Base-by-base conservation (phyloP, 2,329 filamentous ascomycete species). In the Beauveria scarabaeidicola region DNA sequence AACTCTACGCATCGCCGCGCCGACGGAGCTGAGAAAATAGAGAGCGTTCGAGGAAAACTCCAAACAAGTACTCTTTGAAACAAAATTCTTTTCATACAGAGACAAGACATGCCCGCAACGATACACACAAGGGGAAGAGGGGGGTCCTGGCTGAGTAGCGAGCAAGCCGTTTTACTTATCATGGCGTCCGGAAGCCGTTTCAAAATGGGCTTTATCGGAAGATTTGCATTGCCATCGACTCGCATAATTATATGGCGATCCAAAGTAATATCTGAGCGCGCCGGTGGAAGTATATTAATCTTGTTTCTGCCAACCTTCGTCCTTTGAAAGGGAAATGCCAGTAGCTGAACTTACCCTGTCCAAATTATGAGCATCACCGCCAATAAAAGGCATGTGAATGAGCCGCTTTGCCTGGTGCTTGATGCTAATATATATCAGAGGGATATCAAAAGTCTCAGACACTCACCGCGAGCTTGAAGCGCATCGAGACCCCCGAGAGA, bases 201-300 rank as follows among this genome's bases (percentile, higher is more conserved):
- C 55, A 51, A 46, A 23, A 44, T 36, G 47, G 13, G 19, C 50
- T n/a, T 10, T 9, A 25, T 2, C 23, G 38, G 17, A 36, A 32
- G 29, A 19, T 52, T 27, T 27, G 13, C 47, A 11, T n/a, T 41
- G 27, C 4, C 15, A 27, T 38, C n/a, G 19, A n/a, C 19, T 44
- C 11, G 56, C 38, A 58, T 25, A 5, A 6, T 19, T 44, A 52
- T 58, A 58, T 50, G 19, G 17, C 38, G 56, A 58, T 58, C 48
- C 13, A 44, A 25, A 46, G n/a, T 38, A n/a, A 52, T 52, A 52
- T 21, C 21, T 44, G 56, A 46, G 29, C 29, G 15, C 10, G 11
- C 19, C 21, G 5, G 10, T 36, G 5, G 17, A 25, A 21, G 17
- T 50, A 40, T 40, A 50, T 57, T 29, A 56, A 15, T 10, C 9